These are phyloP conservation scores for Malus hybrid DNA, from an alignment of 331 rosid genomes.

Conservation along the genomic window DNA sequence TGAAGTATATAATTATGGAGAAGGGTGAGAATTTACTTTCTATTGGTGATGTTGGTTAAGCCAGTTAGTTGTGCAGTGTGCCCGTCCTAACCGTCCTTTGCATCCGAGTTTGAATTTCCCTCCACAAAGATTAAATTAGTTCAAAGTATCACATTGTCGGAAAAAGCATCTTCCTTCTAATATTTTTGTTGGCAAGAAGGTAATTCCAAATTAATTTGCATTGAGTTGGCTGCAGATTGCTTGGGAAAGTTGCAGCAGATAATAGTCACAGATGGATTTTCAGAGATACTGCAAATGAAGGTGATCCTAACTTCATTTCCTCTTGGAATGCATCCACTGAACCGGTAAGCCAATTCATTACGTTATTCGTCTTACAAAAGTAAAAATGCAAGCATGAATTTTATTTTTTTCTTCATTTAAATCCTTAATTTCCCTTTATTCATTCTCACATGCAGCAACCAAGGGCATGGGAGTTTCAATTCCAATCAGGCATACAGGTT, in stretches of 20 bases:
- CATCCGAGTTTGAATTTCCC: too few relatives aligned
- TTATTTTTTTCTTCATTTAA: background rate
- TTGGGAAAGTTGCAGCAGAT: constrained; percentile 84
- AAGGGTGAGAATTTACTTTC: constrained; percentile 53
- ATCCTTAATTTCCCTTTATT: background rate
- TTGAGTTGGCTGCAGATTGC: constrained; percentile 34
- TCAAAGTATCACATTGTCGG: too few relatives aligned
- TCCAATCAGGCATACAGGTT: constrained; percentile 87
- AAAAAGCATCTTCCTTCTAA: background rate
- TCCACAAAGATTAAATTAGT: too few relatives aligned
- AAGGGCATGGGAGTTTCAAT: constrained; percentile 80
- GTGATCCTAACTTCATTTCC: constrained; percentile 52
- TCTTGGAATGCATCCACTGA: constrained; percentile 74
- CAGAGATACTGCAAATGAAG: constrained; percentile 46
- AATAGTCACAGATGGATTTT: constrained; percentile 84
- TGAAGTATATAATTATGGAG: constrained; percentile 88
- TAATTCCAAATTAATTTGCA: background rate
- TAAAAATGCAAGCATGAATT: background rate
- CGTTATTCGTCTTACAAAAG: background rate
- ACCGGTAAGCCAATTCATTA: constrained; percentile 40
- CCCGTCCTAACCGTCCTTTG: too few relatives aligned
- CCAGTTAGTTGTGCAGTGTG: too few relatives aligned
- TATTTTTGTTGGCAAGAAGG: background rate
- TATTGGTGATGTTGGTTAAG: too few relatives aligned
- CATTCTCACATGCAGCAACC: constrained; percentile 52